Base-by-base conservation (phyloP, 805 yeast genomes). In the Saccharomyces jurei region DNA sequence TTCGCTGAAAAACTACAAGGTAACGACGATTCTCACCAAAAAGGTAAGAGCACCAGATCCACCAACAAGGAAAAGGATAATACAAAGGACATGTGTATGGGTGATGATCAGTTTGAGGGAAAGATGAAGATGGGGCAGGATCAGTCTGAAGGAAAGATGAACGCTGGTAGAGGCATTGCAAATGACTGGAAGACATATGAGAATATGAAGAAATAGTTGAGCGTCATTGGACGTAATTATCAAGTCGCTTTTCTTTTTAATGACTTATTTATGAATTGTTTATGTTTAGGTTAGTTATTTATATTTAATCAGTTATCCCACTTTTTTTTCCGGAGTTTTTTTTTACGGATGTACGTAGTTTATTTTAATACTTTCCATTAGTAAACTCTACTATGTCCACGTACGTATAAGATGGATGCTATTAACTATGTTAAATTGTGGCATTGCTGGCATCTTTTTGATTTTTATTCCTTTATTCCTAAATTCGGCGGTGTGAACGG, bases 1-100 rank as follows among this genome's bases (percentile, higher is more conserved):
- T 50, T 63, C 29, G 56, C 65, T 22, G 66, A 62, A 31, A 61
- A 63, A 51, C 48, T 62, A 30, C 52, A 60, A 26, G 62, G 62
- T 27, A 60, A 60, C 52, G 62, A 56, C 14, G 48, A 56, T 44
- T 36, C 44, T 22, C 21, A 49, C n/a, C 8, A 22, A 46, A 29
- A 50, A 22, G 22, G 32, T 1, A 50, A 52, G 32, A 36, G 44
- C 22, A 46, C 44, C 21, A 28, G 17, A 22, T 14, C 21, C 13
- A 17, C 44, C 44, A 36, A 36, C 11, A 36, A 36, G 17, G 36
- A 46, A n/a, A 51, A 25, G 21, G 26, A 22, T 26, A 9, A 49
- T 11, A 36, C 17, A 22, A 31, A 50, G 54, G 51, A 3, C 54
- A 53, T 50, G 46, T 46, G 44, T 46, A 47, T 30, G 54, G 54